Percentiles rank a stretch among this genome's conserved stretches.
These are phyloP conservation scores for Nemania diffusa DNA, from an alignment of 2,329 filamentous ascomycete species.

Conservation along the genomic window DNA sequence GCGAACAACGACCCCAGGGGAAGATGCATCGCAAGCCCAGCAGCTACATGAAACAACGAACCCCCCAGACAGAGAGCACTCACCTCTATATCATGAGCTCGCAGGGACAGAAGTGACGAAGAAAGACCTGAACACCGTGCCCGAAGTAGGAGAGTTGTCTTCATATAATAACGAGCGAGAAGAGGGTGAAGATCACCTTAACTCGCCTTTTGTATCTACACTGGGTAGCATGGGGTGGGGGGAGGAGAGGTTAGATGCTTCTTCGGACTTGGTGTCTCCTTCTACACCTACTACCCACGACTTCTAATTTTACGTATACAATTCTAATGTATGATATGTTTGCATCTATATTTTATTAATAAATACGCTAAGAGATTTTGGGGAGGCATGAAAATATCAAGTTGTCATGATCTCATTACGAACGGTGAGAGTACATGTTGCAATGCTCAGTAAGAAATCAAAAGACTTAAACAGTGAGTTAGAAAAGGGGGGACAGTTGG, in stretches of 20 bases:
- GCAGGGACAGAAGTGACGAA: constrained; percentile 38
- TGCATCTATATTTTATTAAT: too few species aligned
- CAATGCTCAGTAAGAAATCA: too few species aligned
- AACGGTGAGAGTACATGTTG: too few species aligned
- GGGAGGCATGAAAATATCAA: too few species aligned
- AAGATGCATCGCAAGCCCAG: constrained; percentile 35
- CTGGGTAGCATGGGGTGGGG: constrained; percentile 39
- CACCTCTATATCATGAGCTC: constrained; percentile 45
- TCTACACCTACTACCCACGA: constrained; percentile 36
- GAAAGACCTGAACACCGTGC: constrained; percentile 19
- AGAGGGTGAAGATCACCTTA: constrained; percentile 27
- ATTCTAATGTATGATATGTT: too few species aligned
- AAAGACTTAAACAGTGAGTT: too few species aligned
- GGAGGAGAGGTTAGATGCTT: constrained; percentile 37
- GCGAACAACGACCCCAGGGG: constrained; percentile 36
- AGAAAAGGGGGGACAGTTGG: too few species aligned
- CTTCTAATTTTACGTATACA: not conserved
- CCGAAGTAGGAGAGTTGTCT: constrained; percentile 31
- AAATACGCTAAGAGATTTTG: too few species aligned
- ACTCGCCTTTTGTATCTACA: constrained; percentile 46
- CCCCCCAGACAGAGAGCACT: constrained; percentile 24
- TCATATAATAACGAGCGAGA: constrained; percentile 31
- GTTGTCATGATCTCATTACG: too few species aligned
- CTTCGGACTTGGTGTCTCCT: constrained; percentile 45
- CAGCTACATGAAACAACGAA: constrained; percentile 31